phyloP scores from a whole-genome alignment of 116 monocot species.

The Trichopus zeylanicus region DNA sequence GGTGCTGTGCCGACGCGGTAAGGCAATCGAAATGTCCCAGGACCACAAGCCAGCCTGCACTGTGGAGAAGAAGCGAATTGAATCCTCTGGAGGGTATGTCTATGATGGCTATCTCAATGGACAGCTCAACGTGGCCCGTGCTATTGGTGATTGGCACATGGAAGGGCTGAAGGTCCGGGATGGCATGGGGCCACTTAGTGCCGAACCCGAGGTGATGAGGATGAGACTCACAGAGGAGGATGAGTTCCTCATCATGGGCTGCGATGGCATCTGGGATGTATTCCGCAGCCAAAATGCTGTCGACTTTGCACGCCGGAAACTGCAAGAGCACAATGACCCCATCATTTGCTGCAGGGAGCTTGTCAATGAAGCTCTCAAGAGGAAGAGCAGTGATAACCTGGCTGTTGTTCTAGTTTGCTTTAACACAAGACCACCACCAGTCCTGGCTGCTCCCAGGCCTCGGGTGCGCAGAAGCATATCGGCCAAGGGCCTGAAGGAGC shows the following conservation, averaged over 20 bases:
- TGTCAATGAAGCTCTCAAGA: conserved; percentile 60
- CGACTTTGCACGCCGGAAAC: conserved; percentile 60
- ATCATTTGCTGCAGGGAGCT: conserved; percentile 47
- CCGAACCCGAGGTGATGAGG: conserved; percentile 59
- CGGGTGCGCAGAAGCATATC: conserved; percentile 76
- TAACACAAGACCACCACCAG: conserved; percentile 45
- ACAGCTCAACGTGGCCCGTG: conserved; percentile 66
- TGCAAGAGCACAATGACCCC: conserved; percentile 77
- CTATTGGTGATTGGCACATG: conserved; percentile 84
- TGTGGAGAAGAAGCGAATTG: conserved; percentile 45
- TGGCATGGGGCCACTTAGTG: conserved; percentile 52
- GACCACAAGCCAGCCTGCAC: conserved; percentile 61
- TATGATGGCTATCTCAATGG: conserved; percentile 77
- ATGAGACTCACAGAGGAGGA: conserved; percentile 54
- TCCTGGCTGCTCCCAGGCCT: conserved; percentile 33
- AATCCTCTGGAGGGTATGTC: conserved; percentile 62
- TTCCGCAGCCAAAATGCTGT: conserved; percentile 77
- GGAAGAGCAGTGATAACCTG: conserved; percentile 57
- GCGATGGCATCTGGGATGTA: conserved; percentile 84
- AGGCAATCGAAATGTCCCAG: conserved; percentile 64
- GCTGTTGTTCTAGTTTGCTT: conserved; percentile 61
- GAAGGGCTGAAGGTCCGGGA: conserved; percentile 45
- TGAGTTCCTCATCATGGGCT: conserved; percentile 77
- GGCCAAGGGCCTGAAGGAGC: conserved; percentile 64
- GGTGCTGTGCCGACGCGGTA: conserved; percentile 58